Base-by-base conservation (phyloP, 2,329 filamentous ascomycete species). In the Gaeumannomyces sp. region DNA sequence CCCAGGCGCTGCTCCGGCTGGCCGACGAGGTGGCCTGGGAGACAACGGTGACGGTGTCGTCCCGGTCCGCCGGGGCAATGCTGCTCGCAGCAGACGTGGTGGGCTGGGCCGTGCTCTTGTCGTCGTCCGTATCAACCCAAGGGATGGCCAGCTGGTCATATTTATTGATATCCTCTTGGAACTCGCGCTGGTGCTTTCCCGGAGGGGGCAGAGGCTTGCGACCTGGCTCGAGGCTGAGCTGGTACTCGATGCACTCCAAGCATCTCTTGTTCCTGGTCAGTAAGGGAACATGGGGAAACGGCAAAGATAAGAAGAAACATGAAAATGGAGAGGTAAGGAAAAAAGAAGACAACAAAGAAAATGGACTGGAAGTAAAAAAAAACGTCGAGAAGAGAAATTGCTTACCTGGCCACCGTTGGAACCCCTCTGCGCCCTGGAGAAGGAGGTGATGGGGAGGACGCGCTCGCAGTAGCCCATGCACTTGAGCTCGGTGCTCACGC, bases 151-250 rank as follows among this genome's bases (percentile, higher is more conserved):
- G 33, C 4, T 38, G 35, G 3, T 38, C 10, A 14, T 38, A 4
- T 4, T 16, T 38, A 3, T 5, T 38, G 45, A 53, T n/a, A 1
- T 53, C 22, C 22, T 53, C 45, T 19, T 53, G 45, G 13, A 6
- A 53, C 45, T 53, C 45, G 45, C 45, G 45, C 22, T 53, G 45
- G 22, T 53, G 45, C 45, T 53, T 53, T n/a, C 45, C 45, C 45
- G 45, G 45, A 53, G 60, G 38, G 38, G 60, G 35, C 4, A 61
- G 60, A 16, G 50, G n/a, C 7, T 16, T 61, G 38, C 50, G 60
- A 16, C 60, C 60, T 16, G 60, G 60, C 60, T 61, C 60, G 28
- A 50, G 35, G 38, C 60, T 61, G 60, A 61, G 60, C 19, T 45
- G 35, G 35, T 45, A 61, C 8, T 38, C 35, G 22, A 61, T 45